Evolutionary conservation across 805 yeast species (phyloP).

Genomic region (Starmerella kuoi): DNA sequence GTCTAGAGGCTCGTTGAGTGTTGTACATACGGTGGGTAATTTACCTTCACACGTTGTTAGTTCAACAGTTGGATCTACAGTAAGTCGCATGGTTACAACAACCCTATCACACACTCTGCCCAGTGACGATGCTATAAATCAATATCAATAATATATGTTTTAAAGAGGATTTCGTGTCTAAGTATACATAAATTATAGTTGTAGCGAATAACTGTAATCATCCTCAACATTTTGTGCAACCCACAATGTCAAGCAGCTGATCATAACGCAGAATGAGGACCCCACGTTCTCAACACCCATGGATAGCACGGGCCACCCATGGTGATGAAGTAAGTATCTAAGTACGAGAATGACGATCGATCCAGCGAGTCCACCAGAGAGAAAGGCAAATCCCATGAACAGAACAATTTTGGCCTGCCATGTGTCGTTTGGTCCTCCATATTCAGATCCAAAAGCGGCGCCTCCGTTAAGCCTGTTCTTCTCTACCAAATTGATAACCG

Average conservation of each 20-base stretch:
- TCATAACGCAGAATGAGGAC: conserved; percentile 65
- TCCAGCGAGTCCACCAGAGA: conserved; percentile 92
- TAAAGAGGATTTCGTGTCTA: too few relatives aligned
- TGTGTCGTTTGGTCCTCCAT: conserved; percentile 40
- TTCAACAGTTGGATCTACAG: too few relatives aligned
- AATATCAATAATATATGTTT: too few relatives aligned
- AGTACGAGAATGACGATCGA: conserved; percentile 76
- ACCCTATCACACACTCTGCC: too few relatives aligned
- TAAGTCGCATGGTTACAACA: too few relatives aligned
- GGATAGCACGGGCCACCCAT: conserved; percentile 74
- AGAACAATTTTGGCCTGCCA: conserved; percentile 91
- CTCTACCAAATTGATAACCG: conserved; percentile 61
- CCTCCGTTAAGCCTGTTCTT: conserved; percentile 41
- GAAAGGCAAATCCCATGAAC: conserved; percentile 80
- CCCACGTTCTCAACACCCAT: conserved; percentile 89
- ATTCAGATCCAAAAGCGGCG: conserved; percentile 31
- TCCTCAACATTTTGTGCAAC: conserved; percentile 91
- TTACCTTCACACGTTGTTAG: too few relatives aligned
- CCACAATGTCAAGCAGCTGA: conserved; percentile 86
- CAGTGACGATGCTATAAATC: too few relatives aligned
- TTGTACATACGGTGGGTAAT: too few relatives aligned
- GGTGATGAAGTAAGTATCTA: conserved; percentile 60
- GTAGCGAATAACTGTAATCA: conserved; percentile 85
- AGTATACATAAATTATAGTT: conserved; percentile 38
- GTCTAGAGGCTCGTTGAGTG: too few relatives aligned